Percentiles rank a stretch among this genome's conserved stretches.
Conservation (phyloP, 305 asterid species). For the Fraxinus albicans region DNA sequence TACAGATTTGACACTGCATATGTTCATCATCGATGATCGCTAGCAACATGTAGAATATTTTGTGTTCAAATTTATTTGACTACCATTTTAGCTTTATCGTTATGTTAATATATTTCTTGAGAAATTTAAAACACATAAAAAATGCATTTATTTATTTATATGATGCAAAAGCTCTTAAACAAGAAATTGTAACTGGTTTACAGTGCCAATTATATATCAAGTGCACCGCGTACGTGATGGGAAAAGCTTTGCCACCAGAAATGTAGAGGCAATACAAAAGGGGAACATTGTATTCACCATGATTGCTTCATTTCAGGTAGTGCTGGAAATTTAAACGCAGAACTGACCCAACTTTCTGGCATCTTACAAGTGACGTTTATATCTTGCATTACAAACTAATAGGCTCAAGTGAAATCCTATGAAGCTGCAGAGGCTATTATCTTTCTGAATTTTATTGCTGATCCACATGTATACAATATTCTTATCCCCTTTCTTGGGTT, state of each 20-base stretch:
- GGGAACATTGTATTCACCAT: constrained; percentile 71
- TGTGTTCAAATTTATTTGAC: constrained; percentile 4
- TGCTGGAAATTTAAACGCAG: constrained; percentile 15
- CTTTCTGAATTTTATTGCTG: neutral
- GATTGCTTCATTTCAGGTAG: constrained; percentile 93
- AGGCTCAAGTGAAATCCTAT: neutral
- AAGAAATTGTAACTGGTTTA: constrained; percentile 20
- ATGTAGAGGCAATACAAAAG: constrained; percentile 92
- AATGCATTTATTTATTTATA: neutral
- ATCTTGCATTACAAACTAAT: neutral
- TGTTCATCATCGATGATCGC: neutral
- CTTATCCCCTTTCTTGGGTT: neutral
- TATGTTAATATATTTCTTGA: neutral
- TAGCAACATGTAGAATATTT: constrained; percentile 2
- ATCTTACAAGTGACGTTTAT: neutral
- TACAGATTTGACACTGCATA: neutral
- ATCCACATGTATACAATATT: neutral
- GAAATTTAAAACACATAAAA: constrained; percentile 5
- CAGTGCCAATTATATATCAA: constrained; percentile 93
- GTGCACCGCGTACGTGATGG: constrained; percentile 94
- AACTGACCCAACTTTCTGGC: constrained; percentile 16
- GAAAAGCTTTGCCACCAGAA: constrained; percentile 90
- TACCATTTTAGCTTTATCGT: constrained; percentile 7
- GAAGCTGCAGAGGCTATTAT: neutral
- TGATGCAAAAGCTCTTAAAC: neutral